Conservation (phyloP, 345 rosid genomes). For the thale cress (Arabidopsis thaliana) region TAIR10.1 NC_003075.7:912001-912500, state of each 20-base stretch:
- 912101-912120: constrained; percentile 78
- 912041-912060: constrained; percentile 8
- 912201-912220: constrained; percentile 1
- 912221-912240: constrained; percentile 6
- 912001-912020: constrained; percentile 5
- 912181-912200: constrained; percentile 44
- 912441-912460: not conserved
- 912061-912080: constrained; percentile 10
- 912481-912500: constrained; percentile 62
- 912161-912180: constrained; percentile 99
- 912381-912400: constrained; percentile 11
- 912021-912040: constrained; percentile 14
- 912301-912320: constrained; percentile 92
- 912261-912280: constrained; percentile 90
- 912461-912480: not conserved
- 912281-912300: constrained; percentile 77
- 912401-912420: constrained; percentile 21
- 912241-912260: not conserved
- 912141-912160: constrained; percentile 96
- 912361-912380: constrained; percentile 48
- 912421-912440: constrained; percentile 19
- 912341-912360: constrained; percentile 66
- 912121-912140: constrained; percentile 95
- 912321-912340: constrained; percentile 95
- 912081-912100: constrained; percentile 51